Conservation (phyloP, 1,284 basidiomycete genomes). For the Chondrostereum purpureum region DNA sequence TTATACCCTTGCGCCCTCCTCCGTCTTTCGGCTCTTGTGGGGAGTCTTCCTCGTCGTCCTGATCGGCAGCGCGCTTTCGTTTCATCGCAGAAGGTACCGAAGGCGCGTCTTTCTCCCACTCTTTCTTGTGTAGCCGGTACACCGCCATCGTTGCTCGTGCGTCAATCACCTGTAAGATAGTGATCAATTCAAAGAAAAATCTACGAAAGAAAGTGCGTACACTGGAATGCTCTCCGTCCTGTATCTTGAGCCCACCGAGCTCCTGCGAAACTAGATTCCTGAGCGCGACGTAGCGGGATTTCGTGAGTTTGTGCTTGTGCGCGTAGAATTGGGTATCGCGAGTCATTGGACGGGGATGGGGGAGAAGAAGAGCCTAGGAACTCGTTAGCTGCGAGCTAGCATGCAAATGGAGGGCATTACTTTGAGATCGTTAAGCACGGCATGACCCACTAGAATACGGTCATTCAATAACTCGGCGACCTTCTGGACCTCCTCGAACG, state of each 20-base stretch:
- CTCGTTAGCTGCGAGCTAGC: constrained; percentile 1
- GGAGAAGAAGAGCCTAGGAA: constrained; percentile 76
- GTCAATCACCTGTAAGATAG: constrained; percentile 68
- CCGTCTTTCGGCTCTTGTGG: too few species aligned
- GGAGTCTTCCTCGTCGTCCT: too few species aligned
- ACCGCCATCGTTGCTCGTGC: constrained; percentile 95
- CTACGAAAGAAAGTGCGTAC: too few species aligned
- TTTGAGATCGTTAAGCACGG: constrained; percentile 88
- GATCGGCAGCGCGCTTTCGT: too few species aligned
- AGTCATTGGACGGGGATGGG: constrained; percentile 73
- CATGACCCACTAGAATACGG: constrained; percentile 88
- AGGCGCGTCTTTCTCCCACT: constrained; percentile 74
- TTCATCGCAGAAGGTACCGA: too few species aligned
- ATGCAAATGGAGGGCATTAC: constrained; percentile 33
- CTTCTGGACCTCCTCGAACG: constrained; percentile 79
- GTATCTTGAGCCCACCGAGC: constrained; percentile 79
- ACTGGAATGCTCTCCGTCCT: constrained; percentile 83
- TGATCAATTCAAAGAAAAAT: constrained; percentile 5
- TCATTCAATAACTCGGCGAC: constrained; percentile 80
- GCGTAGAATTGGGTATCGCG: constrained; percentile 81
- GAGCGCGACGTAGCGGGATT: constrained; percentile 69
- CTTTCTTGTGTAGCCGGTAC: constrained; percentile 80
- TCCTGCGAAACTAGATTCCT: constrained; percentile 80
- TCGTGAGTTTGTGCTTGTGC: constrained; percentile 47
- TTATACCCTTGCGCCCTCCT: too few species aligned